phyloP scores from a whole-genome alignment of 2,329 filamentous ascomycete species.

The Sporothrix variecibatus region DNA sequence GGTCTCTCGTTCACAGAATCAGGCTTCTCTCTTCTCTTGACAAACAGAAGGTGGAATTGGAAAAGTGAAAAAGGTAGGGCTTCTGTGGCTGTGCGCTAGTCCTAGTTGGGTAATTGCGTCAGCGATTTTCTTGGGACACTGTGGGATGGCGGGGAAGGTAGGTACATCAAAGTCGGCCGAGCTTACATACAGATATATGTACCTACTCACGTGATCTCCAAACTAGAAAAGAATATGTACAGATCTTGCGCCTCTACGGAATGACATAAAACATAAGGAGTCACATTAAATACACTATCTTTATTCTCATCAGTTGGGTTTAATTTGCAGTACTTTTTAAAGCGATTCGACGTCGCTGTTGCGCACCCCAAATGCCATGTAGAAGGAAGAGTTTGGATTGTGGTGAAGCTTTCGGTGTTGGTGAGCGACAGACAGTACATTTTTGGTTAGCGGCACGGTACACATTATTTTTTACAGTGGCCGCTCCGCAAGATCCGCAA shows the following conservation, averaged over 20 bases:
- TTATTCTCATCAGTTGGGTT: neutral
- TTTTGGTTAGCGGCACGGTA: neutral
- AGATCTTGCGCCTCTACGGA: neutral
- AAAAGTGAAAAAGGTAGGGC: constrained; percentile 28
- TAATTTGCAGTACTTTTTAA: neutral
- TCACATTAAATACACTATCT: neutral
- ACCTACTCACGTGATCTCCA: neutral
- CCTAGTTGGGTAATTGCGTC: constrained; percentile 20
- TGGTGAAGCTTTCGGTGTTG: neutral
- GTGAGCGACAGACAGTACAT: neutral
- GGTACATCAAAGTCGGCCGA: neutral
- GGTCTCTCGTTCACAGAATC: neutral
- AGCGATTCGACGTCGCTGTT: neutral
- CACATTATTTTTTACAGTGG: neutral
- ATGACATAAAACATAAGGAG: neutral
- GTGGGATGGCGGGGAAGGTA: constrained; percentile 20
- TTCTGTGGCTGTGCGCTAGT: constrained; percentile 25
- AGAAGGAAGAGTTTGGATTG: neutral
- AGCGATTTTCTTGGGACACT: constrained; percentile 16
- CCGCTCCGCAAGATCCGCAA: constrained; percentile 23
- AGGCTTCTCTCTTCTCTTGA: neutral
- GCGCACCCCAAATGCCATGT: neutral
- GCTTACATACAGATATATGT: neutral
- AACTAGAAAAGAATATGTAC: neutral
- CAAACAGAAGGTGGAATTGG: constrained; percentile 2